Evolutionary conservation across 2,329 filamentous ascomycete species (phyloP), one percentile per base, ranked within the genome.

Genomic region (Blastomyces percursus): DNA sequence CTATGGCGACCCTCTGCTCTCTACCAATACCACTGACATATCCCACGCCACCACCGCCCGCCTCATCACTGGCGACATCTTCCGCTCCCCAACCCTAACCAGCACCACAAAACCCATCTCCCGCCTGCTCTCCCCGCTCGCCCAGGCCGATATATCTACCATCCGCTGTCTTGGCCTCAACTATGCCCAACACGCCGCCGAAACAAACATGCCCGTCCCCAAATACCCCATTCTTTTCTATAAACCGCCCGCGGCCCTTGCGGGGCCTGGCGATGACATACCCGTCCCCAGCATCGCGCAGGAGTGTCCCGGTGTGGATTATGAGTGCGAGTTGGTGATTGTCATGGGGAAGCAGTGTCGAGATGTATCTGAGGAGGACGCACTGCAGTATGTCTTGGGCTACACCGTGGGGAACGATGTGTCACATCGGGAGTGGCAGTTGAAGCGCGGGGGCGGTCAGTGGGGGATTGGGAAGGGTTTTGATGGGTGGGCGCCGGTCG

Each of bases 371-470:
- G 86, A 89, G 74, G 78, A 79, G 1, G 74, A 83, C 27, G 89
- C 89, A 0, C 77, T 91, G n/a, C 77, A 86, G 60, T 86, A 89
- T 69, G 86, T 92, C 2, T 78, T 91, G 1, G 89, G 89, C 5
- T 92, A 91, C 71, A 80, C 85, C 1, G 82, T 89, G 42, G 87
- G 88, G 61, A 89, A 93, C 74, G 89, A 93, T 72, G 82, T 93
- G n/a, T 90, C 86, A 12, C 88, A 90, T 75, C 84, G 89, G 50
- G 87, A 90, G 66, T 91, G 87, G 86, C 87, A 90, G 74, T 74
- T 89, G 64, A 82, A 85, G 72, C 81, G 79, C 50, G 86, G 86
- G 19, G 85, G 85, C 19, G 82, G 86, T 0, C 87, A 90, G 74
- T 90, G 87, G 86, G 82, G 81, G 0, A 76, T 89, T 16, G 87